Base-by-base conservation (phyloP, 805 yeast species). In the Lipomyces mesembrius region DNA sequence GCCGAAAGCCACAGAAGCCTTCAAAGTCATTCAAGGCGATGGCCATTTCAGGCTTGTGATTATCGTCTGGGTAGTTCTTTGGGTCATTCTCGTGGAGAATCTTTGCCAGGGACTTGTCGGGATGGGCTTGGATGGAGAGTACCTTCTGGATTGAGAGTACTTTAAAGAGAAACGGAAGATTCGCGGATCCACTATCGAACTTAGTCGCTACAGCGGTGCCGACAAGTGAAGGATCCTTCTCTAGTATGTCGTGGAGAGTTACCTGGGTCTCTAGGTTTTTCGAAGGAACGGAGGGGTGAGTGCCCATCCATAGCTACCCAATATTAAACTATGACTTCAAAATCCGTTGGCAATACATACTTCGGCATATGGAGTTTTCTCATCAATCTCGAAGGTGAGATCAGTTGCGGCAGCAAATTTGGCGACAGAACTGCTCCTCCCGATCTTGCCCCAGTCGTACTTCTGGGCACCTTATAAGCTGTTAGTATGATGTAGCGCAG, bases 31-130 rank as follows among this genome's bases (percentile, higher is more conserved):
- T 93, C 62, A 95, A 88, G 8, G 99, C 99, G 75, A 95, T 87
- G 60, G 99, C 99, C 99, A 95, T 95, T 79, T 95, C 99, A n/a
- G 99, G 99, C 82, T 95, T 95, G 81, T 95, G 99, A 82, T 95
- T 95, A 78, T 89, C 96, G 80, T 95, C 99, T 2, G 98, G 70
- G 78, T 95, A 95, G 80, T 95, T 90, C 75, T 87, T 87, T 64
- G 99, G 98, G 80, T 95, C 98, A 35, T 83, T 79, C 20, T 84
- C 84, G 75, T 90, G 97, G 74, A 95, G 83, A 70, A 86, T 85
- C 58, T 84, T 86, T 51, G 90, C 99, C 66, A 95, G 83, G 14
- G 83, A 77, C 81, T 95, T 95, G 81, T 95, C 98, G 35, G 99
- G 99, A 77, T 95, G 99, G 25, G 99, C 98, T 81, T 95, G 99